A percentile compares a stretch with the other conserved stretches of the same genome.
These are phyloP conservation scores for Talaromyces sp. DNA, from an alignment of 2,329 filamentous ascomycete genomes.

Conservation along the genomic window DNA sequence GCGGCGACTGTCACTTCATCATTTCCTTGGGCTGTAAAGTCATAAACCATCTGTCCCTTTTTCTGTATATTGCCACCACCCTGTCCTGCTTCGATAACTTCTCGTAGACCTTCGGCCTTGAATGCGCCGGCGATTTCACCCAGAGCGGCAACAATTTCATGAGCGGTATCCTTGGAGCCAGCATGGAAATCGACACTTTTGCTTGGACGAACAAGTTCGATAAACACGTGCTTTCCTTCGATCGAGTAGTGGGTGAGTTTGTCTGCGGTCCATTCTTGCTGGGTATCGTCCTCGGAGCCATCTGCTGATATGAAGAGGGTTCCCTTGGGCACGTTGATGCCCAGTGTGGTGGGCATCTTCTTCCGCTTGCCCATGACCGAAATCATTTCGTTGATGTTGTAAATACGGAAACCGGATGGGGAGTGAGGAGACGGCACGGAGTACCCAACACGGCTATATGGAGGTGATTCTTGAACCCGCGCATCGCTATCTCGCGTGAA, in stretches of 20 bases:
- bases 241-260: slow-evolving; percentile 97
- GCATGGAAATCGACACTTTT: slow-evolving; percentile 97
- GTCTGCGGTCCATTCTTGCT: slow-evolving; percentile 90
- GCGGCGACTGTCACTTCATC: slow-evolving; percentile 90
- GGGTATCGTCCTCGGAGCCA: slow-evolving; percentile 69
- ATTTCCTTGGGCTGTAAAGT: slow-evolving; percentile 93
- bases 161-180: slow-evolving; percentile 91
- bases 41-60: slow-evolving; percentile 83
- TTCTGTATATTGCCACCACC: slow-evolving; percentile 65
- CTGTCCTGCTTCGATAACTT: slow-evolving; percentile 77
- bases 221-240: slow-evolving; percentile 95
- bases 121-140: slow-evolving; percentile 85
- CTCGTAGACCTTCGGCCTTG: slow-evolving; percentile 72
- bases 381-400: slow-evolving; percentile 96
- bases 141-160: slow-evolving; percentile 83
- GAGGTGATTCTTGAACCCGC: slow-evolving; percentile 50
- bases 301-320: slow-evolving; percentile 87
- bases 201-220: slow-evolving; percentile 86
- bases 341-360: slow-evolving; percentile 95
- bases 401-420: slow-evolving; percentile 83
- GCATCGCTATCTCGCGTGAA: slow-evolving; percentile 32
- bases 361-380: slow-evolving; percentile 96
- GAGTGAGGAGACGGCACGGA: slow-evolving; percentile 49
- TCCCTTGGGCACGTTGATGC: slow-evolving; percentile 85
- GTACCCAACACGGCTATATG: slow-evolving; percentile 47